Conservation (phyloP, 495 filamentous ascomycete species). For the Trichoderma gamsii region DNA sequence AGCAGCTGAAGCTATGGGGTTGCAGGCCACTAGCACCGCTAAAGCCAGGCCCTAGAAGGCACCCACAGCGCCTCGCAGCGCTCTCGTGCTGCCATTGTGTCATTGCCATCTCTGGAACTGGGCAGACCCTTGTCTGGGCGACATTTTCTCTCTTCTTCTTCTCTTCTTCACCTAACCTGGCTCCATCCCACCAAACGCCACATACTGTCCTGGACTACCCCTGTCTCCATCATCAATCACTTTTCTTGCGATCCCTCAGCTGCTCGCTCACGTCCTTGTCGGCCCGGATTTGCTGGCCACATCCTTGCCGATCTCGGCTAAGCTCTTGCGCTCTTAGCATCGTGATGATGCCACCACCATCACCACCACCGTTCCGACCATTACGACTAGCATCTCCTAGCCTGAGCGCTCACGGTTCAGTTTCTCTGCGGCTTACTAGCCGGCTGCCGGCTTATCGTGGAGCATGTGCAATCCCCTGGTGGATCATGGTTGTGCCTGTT, state of each 20-base stretch:
- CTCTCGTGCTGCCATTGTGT: background rate
- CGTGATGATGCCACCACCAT: too few relatives aligned
- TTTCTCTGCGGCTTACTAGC: too few relatives aligned
- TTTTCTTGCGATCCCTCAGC: background rate
- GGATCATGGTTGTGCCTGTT: background rate
- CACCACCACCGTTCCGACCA: too few relatives aligned
- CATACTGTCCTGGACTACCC: background rate
- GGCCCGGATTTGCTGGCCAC: background rate
- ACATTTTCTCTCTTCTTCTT: background rate
- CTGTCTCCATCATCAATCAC: background rate
- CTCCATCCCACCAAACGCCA: background rate
- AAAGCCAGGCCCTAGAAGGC: background rate
- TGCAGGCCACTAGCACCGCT: background rate
- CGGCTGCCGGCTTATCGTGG: too few relatives aligned
- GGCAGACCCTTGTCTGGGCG: background rate
- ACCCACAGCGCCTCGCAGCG: background rate
- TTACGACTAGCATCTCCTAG: too few relatives aligned
- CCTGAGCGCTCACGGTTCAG: too few relatives aligned
- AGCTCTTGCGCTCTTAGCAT: too few relatives aligned
- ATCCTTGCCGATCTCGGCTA: conserved; percentile 1
- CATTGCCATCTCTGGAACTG: background rate
- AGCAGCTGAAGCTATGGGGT: background rate
- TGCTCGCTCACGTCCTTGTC: background rate
- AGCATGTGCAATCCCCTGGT: too few relatives aligned
- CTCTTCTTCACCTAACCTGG: background rate